A percentile compares a stretch with the other conserved stretches of the same genome.
Evolutionary conservation across 2,329 filamentous ascomycete genomes (phyloP).

Genomic region (Paramyrothecium sp.): DNA sequence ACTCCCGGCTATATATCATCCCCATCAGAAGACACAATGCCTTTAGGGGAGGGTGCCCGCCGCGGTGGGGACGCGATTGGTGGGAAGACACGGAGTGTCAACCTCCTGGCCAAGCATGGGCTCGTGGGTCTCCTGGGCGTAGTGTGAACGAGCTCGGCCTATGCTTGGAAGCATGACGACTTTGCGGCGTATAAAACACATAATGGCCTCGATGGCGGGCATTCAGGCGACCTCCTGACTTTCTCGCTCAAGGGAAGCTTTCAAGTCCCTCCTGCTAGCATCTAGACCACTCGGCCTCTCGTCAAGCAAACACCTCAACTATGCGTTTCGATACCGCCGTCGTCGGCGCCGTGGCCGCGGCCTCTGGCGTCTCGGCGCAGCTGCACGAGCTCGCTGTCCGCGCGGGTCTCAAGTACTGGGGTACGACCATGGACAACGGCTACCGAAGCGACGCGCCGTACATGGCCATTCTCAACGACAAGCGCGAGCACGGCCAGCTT

Average conservation of each 20-base stretch:
- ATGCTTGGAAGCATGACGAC: too few relatives aligned
- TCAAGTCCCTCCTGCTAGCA: too few relatives aligned
- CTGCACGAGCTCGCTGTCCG: constrained; percentile 54
- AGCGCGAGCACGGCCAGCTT: constrained; percentile 60
- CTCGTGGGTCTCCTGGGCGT: neutral
- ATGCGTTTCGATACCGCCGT: constrained; percentile 7
- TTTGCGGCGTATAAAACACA: too few relatives aligned
- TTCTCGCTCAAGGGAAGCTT: too few relatives aligned
- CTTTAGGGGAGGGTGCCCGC: neutral
- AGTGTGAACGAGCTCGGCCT: too few relatives aligned
- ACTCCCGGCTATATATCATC: neutral
- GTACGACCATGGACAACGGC: constrained; percentile 61
- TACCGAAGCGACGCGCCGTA: constrained; percentile 55
- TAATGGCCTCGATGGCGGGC: too few relatives aligned
- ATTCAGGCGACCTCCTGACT: too few relatives aligned
- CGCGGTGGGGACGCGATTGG: neutral
- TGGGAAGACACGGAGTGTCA: neutral
- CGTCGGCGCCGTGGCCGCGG: constrained; percentile 18
- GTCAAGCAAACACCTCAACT: too few relatives aligned
- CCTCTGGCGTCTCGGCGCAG: constrained; percentile 23
- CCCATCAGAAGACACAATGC: neutral
- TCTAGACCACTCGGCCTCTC: too few relatives aligned
- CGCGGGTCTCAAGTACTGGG: constrained; percentile 61
- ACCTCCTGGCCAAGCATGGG: neutral
- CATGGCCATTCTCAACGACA: constrained; percentile 50